A percentile compares a stretch with the other conserved stretches of the same genome.
Evolutionary conservation across 352 stramenopile genomes (phyloP).

Genomic region (Blastocystis sp.): DNA sequence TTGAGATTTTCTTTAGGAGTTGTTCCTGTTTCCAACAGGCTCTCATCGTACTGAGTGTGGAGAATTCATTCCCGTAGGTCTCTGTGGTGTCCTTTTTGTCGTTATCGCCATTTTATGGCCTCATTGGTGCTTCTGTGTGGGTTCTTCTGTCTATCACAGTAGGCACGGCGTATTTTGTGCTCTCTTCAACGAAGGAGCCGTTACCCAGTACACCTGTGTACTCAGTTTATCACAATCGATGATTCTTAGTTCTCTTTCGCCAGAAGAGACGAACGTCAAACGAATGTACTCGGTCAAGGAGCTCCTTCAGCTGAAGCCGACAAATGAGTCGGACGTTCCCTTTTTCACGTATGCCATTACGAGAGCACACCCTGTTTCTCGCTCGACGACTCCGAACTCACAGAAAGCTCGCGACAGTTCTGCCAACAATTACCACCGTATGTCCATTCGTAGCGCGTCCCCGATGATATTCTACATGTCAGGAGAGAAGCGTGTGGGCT

Average conservation of each 20-base stretch:
- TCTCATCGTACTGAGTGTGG: background rate
- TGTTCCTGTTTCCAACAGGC: background rate
- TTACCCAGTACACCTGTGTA: background rate
- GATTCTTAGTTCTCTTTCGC: background rate
- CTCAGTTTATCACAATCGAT: background rate
- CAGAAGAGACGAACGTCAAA: background rate
- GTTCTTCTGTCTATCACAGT: background rate
- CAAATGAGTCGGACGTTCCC: background rate
- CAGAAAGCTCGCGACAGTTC: background rate
- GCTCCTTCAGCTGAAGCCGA: background rate
- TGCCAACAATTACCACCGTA: background rate
- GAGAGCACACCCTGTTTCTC: background rate
- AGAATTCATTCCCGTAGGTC: background rate
- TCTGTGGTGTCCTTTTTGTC: background rate
- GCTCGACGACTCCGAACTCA: background rate
- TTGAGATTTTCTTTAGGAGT: constrained; percentile 1
- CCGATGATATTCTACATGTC: constrained; percentile 37
- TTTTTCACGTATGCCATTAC: background rate
- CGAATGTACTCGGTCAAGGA: background rate
- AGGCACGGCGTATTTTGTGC: background rate
- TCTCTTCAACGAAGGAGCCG: background rate
- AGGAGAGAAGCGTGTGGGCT: background rate
- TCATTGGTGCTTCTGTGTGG: background rate
- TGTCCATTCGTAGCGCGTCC: constrained; percentile 7
- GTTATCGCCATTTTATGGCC: background rate